These are phyloP conservation scores for Stemphylium beticola DNA, from an alignment of 2,329 filamentous ascomycete species.

Conservation along the genomic window DNA sequence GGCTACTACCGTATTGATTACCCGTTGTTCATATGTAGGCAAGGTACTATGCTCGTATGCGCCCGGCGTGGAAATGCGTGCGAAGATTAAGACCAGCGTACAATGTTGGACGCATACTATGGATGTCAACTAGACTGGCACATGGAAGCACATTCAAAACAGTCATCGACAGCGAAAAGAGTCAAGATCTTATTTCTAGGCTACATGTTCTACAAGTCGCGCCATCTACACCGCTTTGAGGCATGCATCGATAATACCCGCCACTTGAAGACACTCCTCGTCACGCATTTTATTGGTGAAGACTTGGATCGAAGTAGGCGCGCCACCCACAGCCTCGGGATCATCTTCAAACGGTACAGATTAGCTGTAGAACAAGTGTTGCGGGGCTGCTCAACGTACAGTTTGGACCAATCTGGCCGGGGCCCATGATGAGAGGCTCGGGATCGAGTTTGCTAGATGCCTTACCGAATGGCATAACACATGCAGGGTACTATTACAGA, in stretches of 20 bases:
- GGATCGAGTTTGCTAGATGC: conserved; percentile 5
- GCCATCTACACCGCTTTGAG: not conserved
- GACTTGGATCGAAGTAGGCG: conserved; percentile 4
- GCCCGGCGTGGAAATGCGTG: no score
- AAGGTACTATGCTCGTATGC: no score
- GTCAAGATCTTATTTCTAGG: no score
- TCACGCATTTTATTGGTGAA: conserved; percentile 11
- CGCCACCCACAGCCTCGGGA: not conserved
- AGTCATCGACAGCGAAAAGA: no score
- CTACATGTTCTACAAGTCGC: no score
- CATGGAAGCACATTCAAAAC: no score
- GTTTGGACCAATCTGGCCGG: conserved; percentile 1
- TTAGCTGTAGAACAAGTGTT: not conserved
- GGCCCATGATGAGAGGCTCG: conserved; percentile 1
- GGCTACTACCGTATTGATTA: no score
- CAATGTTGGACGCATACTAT: no score
- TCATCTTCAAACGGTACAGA: not conserved
- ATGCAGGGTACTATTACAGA: conserved; percentile 6
- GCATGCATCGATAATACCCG: not conserved
- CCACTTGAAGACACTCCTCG: conserved; percentile 8
- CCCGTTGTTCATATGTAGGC: no score
- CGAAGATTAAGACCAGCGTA: no score
- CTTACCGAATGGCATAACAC: conserved; percentile 4
- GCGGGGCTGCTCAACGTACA: conserved; percentile 1
- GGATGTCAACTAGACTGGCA: no score